Base-by-base conservation (phyloP, 257 asterid species). In the Pogostemon cablin region DNA sequence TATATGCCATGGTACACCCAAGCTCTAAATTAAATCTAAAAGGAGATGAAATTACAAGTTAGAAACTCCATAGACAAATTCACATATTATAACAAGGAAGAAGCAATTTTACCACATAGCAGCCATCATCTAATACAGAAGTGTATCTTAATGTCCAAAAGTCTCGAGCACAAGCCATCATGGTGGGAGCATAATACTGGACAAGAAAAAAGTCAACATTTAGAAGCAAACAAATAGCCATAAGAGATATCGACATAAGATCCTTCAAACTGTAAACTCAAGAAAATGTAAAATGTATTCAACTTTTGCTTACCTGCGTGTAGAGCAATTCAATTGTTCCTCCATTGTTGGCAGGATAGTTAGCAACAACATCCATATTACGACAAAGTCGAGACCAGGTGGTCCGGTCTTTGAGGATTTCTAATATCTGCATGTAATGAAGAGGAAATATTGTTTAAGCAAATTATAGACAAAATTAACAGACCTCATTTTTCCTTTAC, bases 91-190 rank as follows among this genome's bases (percentile, higher is more conserved):
- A 25, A 15, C 17, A 59, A 44, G 65, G 46, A 70, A 20, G 25
- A 20, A 9, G 38, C 20, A 78, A 20, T 44, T 79, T 10, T 82
- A 85, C 90, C 81, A 85, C 79, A 57, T 73, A 63, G 77, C 84
- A 58, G 11, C 87, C 90, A 68, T 85, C 83, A 20, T 73, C 84
- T 46, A 80, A 61, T 37, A 65, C 25, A 9, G 78, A 80, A 78
- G 84, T 71, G 73, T 72, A 81, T 81, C 90, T 80, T 55, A 85
- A 40, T 40, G 81, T 82, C 85, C 87, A 85, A 62, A 85, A 82
- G 76, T 85, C 84, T 69, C 87, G 82, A 71, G 86, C 84, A 71
- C 67, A 73, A 7, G 87, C 85, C 79, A 85, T 37, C 71, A 71
- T 82, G 34, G 85, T 85, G 42, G 85, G 82, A 76, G 86, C 84